Base-by-base conservation (phyloP, 2,329 filamentous ascomycete genomes). In the Trichophyton schoenleinii region DNA sequence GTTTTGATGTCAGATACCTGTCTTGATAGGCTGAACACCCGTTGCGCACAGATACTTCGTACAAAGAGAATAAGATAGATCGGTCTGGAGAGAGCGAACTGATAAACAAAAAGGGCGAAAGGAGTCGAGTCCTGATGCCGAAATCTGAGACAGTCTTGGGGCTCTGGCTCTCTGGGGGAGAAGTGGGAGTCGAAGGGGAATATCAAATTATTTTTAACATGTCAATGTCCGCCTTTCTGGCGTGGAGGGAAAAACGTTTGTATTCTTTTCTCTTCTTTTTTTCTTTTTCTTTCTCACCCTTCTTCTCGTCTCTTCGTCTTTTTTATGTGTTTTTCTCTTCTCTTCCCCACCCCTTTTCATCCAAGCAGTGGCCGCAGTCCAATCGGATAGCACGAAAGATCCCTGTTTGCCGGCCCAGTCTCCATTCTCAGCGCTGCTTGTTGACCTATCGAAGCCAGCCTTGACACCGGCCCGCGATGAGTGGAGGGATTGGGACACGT, bases 331-430 rank as follows among this genome's bases (percentile, higher is more conserved):
- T 44, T 59, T 48, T 48, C 28, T 22, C 31, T 20, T 20, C 18
- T 48, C 22, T n/a, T 48, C 46, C 36, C 28, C 38, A 22, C 36
- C 28, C 28, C 28, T 31, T 34, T 34, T 34, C 53, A 18, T 13
- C 31, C 20, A 38, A 58, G 38, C 38, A 42, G n/a, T n/a, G 53
- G 13, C 20, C 20, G 55, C 55, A 59, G 20, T 52, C 62, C 62
- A 62, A 63, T 63, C 62, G 58, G 60, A 62, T 60, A 42, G 18
- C 31, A 53, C 46, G 42, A 58, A 62, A 4, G 3, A 31, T n/a
- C 48, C 62, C 36, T 57, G 55, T 48, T 9, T 15, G 20, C n/a
- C 55, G 18, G 13, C 7, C 55, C 20, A 41, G 55, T 58, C 55
- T 58, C 55, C 55, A 53, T 53, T 25, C 22, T 31, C 22, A 31